Base-by-base conservation (phyloP, 768 basidiomycete species). In the Mycena pura region DNA sequence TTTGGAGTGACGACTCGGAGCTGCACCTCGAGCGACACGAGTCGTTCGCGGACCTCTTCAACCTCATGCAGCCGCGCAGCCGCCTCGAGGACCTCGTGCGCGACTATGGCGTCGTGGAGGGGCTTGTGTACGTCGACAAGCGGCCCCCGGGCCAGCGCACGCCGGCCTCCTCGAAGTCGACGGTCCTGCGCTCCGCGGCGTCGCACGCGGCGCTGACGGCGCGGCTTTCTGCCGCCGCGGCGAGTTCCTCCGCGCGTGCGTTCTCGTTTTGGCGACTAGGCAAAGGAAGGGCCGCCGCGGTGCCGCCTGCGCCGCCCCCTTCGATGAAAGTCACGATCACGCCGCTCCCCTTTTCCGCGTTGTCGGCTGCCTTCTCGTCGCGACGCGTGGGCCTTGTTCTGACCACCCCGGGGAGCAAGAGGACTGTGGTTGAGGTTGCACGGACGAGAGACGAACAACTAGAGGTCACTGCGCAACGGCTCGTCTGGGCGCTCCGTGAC, bases 1-100 rank as follows among this genome's bases (percentile, higher is more conserved):
- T 92, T 44, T 87, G 87, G 79, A 76, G 80, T 47, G 91, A 92
- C 72, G 89, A 92, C 49, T 81, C 83, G 3, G 85, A 86, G 69
- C 80, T 93, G 25, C 91, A 94, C 64, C 83, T 92, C 46, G 87
- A 87, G 67, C 80, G 88, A 15, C 86, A 87, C 49, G 91, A 92
- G 71, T 80, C 83, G 6, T 93, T 90, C 77, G 85, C 85, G 58
- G 92, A 93, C 67, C 76, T 94, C 22, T 93, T 94, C 70, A 88
- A 89, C 62, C 82, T 90, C 49, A 82, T 79, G 68, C 90, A 93
- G 75, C 92, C 92, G 6, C 84, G 86, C 50, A 84, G 85, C 31
- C 78, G 92, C 19, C 70, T 90, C 25, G 92, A 94, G 72, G 92
- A 94, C 70, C 80, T 94, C 43, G 79, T 93, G 7, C 67, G 82